phyloP scores from a whole-genome alignment of 2,329 filamentous ascomycete genomes.

The Talaromyces sp. region DNA sequence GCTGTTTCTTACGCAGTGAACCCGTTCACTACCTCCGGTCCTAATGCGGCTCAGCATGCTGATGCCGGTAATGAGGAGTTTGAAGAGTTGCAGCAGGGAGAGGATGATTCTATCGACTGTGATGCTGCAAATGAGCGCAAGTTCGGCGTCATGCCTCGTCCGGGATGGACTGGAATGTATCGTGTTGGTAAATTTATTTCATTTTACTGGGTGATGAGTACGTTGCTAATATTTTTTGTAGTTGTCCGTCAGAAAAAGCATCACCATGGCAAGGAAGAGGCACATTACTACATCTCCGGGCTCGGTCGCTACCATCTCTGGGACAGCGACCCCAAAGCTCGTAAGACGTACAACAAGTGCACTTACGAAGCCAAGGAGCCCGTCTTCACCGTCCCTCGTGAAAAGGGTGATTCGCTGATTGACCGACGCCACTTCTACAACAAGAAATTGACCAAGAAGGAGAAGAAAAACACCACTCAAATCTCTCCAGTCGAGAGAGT shows the following conservation, averaged over 20 bases:
- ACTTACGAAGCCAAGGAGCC: slow-evolving; percentile 4
- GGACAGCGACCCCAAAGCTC: slow-evolving; percentile 14
- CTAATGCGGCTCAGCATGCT: not conserved
- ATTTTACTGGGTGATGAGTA: not conserved
- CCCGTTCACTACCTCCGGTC: not conserved
- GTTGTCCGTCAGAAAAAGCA: slow-evolving; percentile 5
- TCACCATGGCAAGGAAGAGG: not conserved
- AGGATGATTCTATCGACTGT: not conserved
- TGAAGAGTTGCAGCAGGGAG: slow-evolving; percentile 3
- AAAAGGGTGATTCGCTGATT: slow-evolving; percentile 1
- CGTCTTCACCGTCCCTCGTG: slow-evolving; percentile 9
- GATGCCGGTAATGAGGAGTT: slow-evolving; percentile 12
- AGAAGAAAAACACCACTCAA: not conserved
- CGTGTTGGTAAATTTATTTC: slow-evolving; percentile 2
- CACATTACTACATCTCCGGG: slow-evolving; percentile 7
- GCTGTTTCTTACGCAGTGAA: not conserved
- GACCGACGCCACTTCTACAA: slow-evolving; percentile 14
- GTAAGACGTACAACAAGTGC: slow-evolving; percentile 6
- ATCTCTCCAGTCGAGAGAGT: not conserved
- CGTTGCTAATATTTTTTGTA: not conserved
- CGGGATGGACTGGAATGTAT: slow-evolving; percentile 14
- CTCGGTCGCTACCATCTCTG: slow-evolving; percentile 14
- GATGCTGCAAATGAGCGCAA: slow-evolving; percentile 1
- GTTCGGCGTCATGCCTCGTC: slow-evolving; percentile 12
- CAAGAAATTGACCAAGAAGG: not conserved